phyloP scores from a whole-genome alignment of 306 rosid genomes.

The Trifolium dubium region DNA sequence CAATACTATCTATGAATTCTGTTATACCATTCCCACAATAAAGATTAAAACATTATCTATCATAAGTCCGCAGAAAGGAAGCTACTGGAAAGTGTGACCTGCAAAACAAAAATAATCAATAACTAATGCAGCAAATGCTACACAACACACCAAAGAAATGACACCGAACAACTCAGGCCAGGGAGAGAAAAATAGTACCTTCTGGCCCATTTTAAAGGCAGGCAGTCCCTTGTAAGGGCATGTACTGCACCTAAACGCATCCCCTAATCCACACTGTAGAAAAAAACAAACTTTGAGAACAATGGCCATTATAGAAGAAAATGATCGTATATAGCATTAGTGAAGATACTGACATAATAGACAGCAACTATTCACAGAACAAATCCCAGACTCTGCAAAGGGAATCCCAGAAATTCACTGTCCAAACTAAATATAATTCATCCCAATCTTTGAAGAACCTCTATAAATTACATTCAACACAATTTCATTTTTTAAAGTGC shows the following conservation, averaged over 20 bases:
- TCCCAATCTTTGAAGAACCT: slow-evolving; percentile 18
- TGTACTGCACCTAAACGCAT: slow-evolving; percentile 91
- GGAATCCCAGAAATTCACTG: slow-evolving; percentile 7
- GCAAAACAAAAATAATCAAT: slow-evolving; percentile 35
- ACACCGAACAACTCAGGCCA: not conserved
- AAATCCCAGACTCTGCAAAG: slow-evolving; percentile 11
- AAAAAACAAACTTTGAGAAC: slow-evolving; percentile 44
- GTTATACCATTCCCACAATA: not conserved
- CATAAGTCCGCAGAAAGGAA: slow-evolving; percentile 86
- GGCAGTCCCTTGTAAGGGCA: slow-evolving; percentile 99
- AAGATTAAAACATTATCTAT: slow-evolving; percentile 14
- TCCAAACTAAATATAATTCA: slow-evolving; percentile 1
- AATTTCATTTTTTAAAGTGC: not conserved
- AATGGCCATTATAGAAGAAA: slow-evolving; percentile 6
- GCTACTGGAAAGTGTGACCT: slow-evolving; percentile 70
- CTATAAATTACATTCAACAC: not conserved
- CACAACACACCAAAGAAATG: slow-evolving; percentile 10
- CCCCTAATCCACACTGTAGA: slow-evolving; percentile 95
- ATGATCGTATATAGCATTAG: not conserved
- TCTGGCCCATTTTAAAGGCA: slow-evolving; percentile 88
- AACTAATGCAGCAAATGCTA: not conserved
- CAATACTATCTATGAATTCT: slow-evolving; percentile 1
- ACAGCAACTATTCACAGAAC: slow-evolving; percentile 5
- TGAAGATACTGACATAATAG: slow-evolving; percentile 8
- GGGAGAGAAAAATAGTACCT: slow-evolving; percentile 55